Percentiles rank a stretch among this genome's conserved stretches.
Evolutionary conservation across 768 basidiomycete species (phyloP).

Genomic region (Macrolepiota albuminosa): DNA sequence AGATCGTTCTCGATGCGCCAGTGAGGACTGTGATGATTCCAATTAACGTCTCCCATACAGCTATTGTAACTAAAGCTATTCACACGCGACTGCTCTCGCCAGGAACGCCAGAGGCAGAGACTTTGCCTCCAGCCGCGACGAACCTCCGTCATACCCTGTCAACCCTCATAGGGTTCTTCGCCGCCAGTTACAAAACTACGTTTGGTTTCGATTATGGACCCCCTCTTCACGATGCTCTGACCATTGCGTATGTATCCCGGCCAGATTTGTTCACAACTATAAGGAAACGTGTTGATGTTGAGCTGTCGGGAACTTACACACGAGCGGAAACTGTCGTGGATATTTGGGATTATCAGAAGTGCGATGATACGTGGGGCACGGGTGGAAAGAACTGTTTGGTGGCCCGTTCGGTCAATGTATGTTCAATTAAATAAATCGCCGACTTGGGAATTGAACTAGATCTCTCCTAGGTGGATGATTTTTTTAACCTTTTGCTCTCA

Average conservation of each 20-base stretch:
- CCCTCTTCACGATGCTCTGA: constrained; percentile 83
- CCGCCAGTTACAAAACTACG: constrained; percentile 61
- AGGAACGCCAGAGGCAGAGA: constrained; percentile 11
- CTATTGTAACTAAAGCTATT: constrained; percentile 59
- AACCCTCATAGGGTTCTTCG: constrained; percentile 72
- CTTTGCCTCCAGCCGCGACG: constrained; percentile 29
- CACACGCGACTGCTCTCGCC: constrained; percentile 50
- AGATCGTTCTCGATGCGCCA: constrained; percentile 73
- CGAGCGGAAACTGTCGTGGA: constrained; percentile 81
- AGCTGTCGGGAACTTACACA: constrained; percentile 60
- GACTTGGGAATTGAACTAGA: neutral
- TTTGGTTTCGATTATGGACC: constrained; percentile 86
- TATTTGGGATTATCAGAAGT: constrained; percentile 56
- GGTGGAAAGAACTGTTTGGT: constrained; percentile 75
- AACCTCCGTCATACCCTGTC: constrained; percentile 70
- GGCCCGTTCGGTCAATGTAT: constrained; percentile 61
- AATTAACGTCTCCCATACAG: constrained; percentile 85
- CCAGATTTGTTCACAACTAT: constrained; percentile 59
- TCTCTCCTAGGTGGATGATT: constrained; percentile 48
- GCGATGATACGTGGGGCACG: constrained; percentile 68
- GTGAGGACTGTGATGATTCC: constrained; percentile 74
- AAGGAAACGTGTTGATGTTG: constrained; percentile 81
- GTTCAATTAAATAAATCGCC: constrained; percentile 12
- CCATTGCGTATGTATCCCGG: constrained; percentile 69
- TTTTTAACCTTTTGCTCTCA: constrained; percentile 63